Evolutionary conservation across 805 yeast genomes (phyloP).

Genomic region (Nakazawaea holstii): DNA sequence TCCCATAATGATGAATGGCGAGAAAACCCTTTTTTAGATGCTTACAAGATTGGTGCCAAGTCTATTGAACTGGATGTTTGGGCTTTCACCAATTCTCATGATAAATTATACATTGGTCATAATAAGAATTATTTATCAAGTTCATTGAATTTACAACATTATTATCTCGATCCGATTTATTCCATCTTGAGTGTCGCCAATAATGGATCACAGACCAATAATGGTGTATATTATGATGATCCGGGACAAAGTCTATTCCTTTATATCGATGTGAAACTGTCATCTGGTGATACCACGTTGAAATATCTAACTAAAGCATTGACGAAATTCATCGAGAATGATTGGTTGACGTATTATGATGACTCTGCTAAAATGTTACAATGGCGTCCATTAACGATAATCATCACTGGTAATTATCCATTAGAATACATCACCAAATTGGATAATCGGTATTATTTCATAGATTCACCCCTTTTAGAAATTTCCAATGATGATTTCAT

Average conservation of each 20-base stretch:
- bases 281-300: constrained; percentile 32
- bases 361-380: constrained; percentile 24
- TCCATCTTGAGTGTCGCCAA: constrained; percentile 45
- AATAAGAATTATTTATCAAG: constrained; percentile 36
- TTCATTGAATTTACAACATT: constrained; percentile 37
- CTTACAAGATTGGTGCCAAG: constrained; percentile 42
- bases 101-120: constrained; percentile 58
- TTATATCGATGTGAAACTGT: constrained; percentile 57
- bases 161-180: constrained; percentile 52
- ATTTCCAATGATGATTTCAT: constrained; percentile 13
- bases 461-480: constrained; percentile 45
- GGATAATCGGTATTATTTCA: constrained; percentile 32
- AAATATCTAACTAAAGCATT: constrained; percentile 37
- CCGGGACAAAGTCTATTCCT: constrained; percentile 47
- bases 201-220: constrained; percentile 2
- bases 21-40: constrained; percentile 50
- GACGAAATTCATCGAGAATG: constrained; percentile 38
- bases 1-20: constrained; percentile 74
- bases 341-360: constrained; percentile 46
- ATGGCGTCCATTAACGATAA: constrained; percentile 53
- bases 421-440: constrained; percentile 25
- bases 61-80: constrained; percentile 69
- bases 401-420: constrained; percentile 64
- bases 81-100: constrained; percentile 29
- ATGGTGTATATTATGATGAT: constrained; percentile 38